phyloP scores from a whole-genome alignment of 164 flowering plant genomes.

The Sedum album region DNA sequence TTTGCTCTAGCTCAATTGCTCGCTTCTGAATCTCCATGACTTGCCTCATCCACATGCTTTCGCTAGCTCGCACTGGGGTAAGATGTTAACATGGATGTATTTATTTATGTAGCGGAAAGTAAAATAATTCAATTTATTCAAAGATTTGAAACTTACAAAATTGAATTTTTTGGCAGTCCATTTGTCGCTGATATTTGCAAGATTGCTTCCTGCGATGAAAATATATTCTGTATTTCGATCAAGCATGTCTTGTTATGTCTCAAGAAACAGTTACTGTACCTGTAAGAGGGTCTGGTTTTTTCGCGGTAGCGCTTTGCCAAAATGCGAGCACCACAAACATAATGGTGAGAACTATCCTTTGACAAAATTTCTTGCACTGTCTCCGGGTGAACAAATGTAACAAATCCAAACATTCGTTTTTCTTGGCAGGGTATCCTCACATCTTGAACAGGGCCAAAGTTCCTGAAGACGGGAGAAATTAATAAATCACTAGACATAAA shows the following conservation, averaged over 20 bases:
- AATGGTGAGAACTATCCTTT: constrained; percentile 67
- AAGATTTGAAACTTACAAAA: not conserved
- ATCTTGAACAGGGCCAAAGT: constrained; percentile 73
- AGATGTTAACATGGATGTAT: not conserved
- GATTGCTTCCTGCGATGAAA: not conserved
- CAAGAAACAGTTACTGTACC: constrained; percentile 8
- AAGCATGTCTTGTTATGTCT: too few relatives aligned
- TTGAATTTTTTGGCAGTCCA: not conserved
- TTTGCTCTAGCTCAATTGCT: not conserved
- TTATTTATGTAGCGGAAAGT: not conserved
- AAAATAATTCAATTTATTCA: not conserved
- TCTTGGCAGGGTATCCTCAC: constrained; percentile 76
- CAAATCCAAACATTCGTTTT: constrained; percentile 71
- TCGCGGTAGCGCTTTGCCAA: constrained; percentile 73
- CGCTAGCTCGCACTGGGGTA: not conserved
- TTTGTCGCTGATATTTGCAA: not conserved
- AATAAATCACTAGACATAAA: too few relatives aligned
- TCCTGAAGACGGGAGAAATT: constrained; percentile 23
- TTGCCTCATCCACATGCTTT: not conserved
- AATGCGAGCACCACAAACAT: constrained; percentile 63
- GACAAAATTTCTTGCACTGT: constrained; percentile 45
- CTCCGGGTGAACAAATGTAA: constrained; percentile 46
- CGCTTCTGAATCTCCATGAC: not conserved
- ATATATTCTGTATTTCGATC: too few relatives aligned
- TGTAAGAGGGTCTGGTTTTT: constrained; percentile 24